Conservation (phyloP, 1,284 basidiomycete species). For the Austropuccinia psidii region DNA sequence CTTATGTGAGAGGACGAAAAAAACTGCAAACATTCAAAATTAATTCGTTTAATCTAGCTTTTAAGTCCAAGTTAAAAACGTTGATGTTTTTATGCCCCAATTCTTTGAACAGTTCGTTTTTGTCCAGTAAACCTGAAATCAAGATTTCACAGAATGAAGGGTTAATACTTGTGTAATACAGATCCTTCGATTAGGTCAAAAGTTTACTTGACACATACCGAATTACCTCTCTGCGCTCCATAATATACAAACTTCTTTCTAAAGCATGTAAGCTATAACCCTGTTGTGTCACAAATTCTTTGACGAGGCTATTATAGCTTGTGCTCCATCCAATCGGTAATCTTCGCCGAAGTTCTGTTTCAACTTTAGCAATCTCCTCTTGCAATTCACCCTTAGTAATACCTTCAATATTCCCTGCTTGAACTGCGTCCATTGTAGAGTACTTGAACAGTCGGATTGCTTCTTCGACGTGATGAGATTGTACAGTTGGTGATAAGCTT, state of each 20-base stretch:
- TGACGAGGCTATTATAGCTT: conserved; percentile 84
- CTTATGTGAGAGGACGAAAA: background rate
- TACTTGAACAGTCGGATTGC: conserved; percentile 97
- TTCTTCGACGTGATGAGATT: conserved; percentile 93
- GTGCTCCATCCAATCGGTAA: conserved; percentile 96
- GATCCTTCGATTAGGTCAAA: background rate
- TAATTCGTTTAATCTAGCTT: background rate
- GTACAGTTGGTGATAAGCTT: conserved; percentile 75
- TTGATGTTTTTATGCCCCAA: conserved; percentile 4
- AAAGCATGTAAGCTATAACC: conserved; percentile 84
- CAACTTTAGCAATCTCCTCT: conserved; percentile 86
- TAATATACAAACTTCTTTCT: conserved; percentile 78
- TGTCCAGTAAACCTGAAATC: conserved; percentile 22
- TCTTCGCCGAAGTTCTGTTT: conserved; percentile 77
- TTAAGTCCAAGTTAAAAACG: background rate
- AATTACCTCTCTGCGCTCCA: conserved; percentile 93
- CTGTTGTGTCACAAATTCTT: conserved; percentile 89
- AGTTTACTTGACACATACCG: conserved; percentile 52
- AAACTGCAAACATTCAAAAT: background rate
- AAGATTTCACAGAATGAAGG: background rate
- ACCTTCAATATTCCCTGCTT: conserved; percentile 83
- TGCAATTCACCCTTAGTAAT: conserved; percentile 85
- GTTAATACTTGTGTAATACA: background rate
- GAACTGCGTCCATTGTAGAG: conserved; percentile 98
- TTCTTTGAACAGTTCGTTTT: conserved; percentile 23